Base-by-base conservation (phyloP, 345 rosid species). In the Laguncularia racemosa region DNA sequence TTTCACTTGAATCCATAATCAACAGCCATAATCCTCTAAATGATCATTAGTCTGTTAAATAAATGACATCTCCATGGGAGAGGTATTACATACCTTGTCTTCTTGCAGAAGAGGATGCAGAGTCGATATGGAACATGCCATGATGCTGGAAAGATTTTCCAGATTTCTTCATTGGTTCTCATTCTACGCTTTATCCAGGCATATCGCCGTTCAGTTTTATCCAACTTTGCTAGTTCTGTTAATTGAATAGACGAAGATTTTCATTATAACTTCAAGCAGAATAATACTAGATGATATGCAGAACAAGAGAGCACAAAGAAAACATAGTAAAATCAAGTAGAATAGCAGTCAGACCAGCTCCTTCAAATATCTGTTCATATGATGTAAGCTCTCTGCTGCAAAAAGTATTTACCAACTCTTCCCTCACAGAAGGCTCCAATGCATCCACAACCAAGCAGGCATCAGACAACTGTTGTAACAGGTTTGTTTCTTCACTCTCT, bases 161-260 rank as follows among this genome's bases (percentile, higher is more conserved):
- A 93, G 55, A 84, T 85, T 73, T 93, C 99, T 75, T 89, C 96
- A 60, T 93, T 93, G 56, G 97, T 87, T 74, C 90, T 84, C 57
- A 93, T 90, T 60, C 96, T 81, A 66, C 97, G 95, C 79, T 87
- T 93, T 64, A 89, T 87, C 99, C 99, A 93, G 58, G 97, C 92
- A 78, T 89, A 93, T 67, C 97, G 75, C 56, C 97, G 80, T 67
- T 89, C 99, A 20, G 95, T 87, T 76, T 85, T 90, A 73, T 93
- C 99, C 82, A 93, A 73, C 79, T 88, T 93, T 63, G 99, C 99
- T 64, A 93, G 76, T 68, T 93, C 97, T 89, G 68, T 53, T 6
- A 53, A 66, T 45, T 67, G 38, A 20, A 18, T 44, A 50, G n/a
- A 56, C 15, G 40, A 40, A 11, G 46, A 48, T 17, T 59, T 44